Conservation (phyloP, 1,139 yeast species). For the Debaryomycetaceae sp. region DNA sequence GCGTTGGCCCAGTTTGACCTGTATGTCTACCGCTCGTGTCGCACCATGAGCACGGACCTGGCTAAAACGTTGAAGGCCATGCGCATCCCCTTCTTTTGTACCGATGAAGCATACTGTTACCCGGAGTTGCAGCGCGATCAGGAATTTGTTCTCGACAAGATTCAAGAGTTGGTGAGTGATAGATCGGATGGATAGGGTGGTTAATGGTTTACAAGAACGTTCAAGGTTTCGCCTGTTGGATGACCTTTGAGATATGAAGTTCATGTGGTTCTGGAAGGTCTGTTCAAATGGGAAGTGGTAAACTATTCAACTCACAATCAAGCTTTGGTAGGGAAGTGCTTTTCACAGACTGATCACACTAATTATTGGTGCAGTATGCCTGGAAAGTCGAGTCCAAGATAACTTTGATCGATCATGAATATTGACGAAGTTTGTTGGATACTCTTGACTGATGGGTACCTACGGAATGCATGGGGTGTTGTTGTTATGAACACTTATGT, state of each 20-base stretch:
- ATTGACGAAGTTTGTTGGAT: too few species aligned
- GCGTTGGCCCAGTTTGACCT: slow-evolving; percentile 10
- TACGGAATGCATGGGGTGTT: too few species aligned
- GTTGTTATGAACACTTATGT: too few species aligned
- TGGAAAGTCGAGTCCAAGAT: too few species aligned
- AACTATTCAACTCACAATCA: background rate
- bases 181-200: background rate
- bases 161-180: slow-evolving; percentile 1
- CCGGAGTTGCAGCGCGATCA: slow-evolving; percentile 16
- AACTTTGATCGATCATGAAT: too few species aligned
- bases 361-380: too few species aligned
- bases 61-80: slow-evolving; percentile 7
- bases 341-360: too few species aligned
- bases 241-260: background rate
- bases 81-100: slow-evolving; percentile 17
- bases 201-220: too few species aligned
- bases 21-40: slow-evolving; percentile 4
- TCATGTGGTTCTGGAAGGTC: background rate
- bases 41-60: slow-evolving; percentile 6
- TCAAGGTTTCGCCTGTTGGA: too few species aligned
- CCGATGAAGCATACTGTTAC: slow-evolving; percentile 11
- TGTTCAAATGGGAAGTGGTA: background rate
- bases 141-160: slow-evolving; percentile 10
- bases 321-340: too few species aligned
- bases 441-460: too few species aligned